Percentiles rank a stretch among this genome's conserved stretches.
Evolutionary conservation across 257 asterid genomes (phyloP).

Genomic region (Primulina huaijiensis): DNA sequence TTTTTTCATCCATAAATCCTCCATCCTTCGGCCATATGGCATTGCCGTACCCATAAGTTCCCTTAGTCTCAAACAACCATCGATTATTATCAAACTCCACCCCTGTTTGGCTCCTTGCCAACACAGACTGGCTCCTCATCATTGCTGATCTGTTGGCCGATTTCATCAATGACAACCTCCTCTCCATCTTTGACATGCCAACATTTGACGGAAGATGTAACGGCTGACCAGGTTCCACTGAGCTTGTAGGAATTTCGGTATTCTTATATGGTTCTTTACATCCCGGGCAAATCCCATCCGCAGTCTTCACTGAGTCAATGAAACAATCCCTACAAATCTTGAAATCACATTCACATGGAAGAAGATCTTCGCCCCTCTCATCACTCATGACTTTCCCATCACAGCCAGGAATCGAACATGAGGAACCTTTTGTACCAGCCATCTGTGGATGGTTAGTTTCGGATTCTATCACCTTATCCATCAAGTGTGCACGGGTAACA

Average conservation of each 20-base stretch:
- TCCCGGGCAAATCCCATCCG: constrained; percentile 48
- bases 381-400: constrained; percentile 48
- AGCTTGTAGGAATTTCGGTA: constrained; percentile 40
- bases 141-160: constrained; percentile 18
- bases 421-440: constrained; percentile 41
- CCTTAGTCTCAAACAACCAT: constrained; percentile 67
- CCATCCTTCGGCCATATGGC: constrained; percentile 60
- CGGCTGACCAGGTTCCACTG: constrained; percentile 30
- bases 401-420: constrained; percentile 45
- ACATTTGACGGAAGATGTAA: constrained; percentile 38
- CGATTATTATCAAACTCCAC: constrained; percentile 60
- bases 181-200: constrained; percentile 44
- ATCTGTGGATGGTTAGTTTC: constrained; percentile 49
- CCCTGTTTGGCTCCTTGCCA: constrained; percentile 51
- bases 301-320: constrained; percentile 47
- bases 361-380: constrained; percentile 37
- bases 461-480: constrained; percentile 95
- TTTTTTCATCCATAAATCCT: constrained; percentile 38
- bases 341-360: constrained; percentile 58
- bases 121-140: constrained; percentile 29
- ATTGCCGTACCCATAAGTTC: constrained; percentile 64
- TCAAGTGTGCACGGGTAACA: constrained; percentile 83
- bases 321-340: constrained; percentile 57
- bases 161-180: constrained; percentile 50
- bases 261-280: constrained; percentile 53